These are phyloP conservation scores for Aureobasidium melanogenum DNA, from an alignment of 2,329 filamentous ascomycete genomes.

Conservation along the genomic window DNA sequence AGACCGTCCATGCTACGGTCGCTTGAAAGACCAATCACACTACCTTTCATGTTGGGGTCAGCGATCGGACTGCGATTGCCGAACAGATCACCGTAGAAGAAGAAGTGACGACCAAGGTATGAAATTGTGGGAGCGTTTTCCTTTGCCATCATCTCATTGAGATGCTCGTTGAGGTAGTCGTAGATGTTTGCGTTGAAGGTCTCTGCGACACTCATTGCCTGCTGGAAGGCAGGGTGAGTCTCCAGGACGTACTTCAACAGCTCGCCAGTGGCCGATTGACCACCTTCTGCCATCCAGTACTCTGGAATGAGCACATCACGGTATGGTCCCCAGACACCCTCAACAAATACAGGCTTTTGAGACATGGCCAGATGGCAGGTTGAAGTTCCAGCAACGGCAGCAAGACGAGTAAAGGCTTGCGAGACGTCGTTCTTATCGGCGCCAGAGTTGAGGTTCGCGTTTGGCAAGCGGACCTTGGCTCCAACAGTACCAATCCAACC, in stretches of 20 bases:
- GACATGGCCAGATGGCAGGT: constrained; percentile 98
- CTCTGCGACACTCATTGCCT: constrained; percentile 69
- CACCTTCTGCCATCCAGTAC: constrained; percentile 96
- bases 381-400: constrained; percentile 90
- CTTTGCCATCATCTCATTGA: constrained; percentile 65
- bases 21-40: constrained; percentile 75
- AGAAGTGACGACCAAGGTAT: constrained; percentile 85
- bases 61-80: constrained; percentile 93
- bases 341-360: constrained; percentile 82
- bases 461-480: constrained; percentile 73
- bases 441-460: constrained; percentile 55
- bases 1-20: constrained; percentile 83
- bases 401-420: constrained; percentile 85
- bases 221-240: constrained; percentile 82
- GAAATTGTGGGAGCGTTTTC: constrained; percentile 65
- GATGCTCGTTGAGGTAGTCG: constrained; percentile 84
- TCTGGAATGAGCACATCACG: constrained; percentile 83
- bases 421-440: constrained; percentile 68
- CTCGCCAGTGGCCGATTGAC: constrained; percentile 92
- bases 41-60: constrained; percentile 85
- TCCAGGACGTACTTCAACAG: constrained; percentile 90
- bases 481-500: constrained; percentile 99
- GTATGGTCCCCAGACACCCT: constrained; percentile 96
- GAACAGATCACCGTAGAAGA: constrained; percentile 97
- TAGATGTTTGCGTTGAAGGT: constrained; percentile 84